phyloP scores from a whole-genome alignment of 192 early-diverging fungal species.

The Irineochytrium annulatum region DNA sequence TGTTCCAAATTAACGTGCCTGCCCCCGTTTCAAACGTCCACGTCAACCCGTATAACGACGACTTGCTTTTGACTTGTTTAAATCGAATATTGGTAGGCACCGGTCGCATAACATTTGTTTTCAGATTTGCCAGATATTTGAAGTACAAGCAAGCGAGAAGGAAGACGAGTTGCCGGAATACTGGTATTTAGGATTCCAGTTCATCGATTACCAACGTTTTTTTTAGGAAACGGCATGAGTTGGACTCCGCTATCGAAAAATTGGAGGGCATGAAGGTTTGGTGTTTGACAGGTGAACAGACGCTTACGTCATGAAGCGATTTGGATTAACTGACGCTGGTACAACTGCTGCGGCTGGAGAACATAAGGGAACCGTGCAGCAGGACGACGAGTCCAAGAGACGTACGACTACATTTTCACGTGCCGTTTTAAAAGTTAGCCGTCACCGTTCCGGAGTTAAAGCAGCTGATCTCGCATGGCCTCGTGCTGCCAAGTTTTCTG shows the following conservation, averaged over 20 bases:
- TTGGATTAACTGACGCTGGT: too few species aligned
- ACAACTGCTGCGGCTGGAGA: too few species aligned
- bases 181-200: slow-evolving; percentile 26
- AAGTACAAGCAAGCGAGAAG: slow-evolving; percentile 36
- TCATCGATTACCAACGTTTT: neutral
- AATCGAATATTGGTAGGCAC: slow-evolving; percentile 42
- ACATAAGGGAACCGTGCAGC: too few species aligned
- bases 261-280: neutral
- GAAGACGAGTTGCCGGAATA: slow-evolving; percentile 48
- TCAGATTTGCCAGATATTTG: slow-evolving; percentile 31
- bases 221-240: slow-evolving; percentile 1
- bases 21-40: slow-evolving; percentile 32
- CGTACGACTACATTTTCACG: slow-evolving; percentile 4
- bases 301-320: too few species aligned
- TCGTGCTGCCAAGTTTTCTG: slow-evolving; percentile 41
- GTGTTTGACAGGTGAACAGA: too few species aligned
- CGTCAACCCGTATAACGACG: slow-evolving; percentile 25
- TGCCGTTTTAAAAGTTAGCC: slow-evolving; percentile 2
- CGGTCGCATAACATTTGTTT: neutral
- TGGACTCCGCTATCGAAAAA: neutral
- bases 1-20: slow-evolving; percentile 61
- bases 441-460: slow-evolving; percentile 44
- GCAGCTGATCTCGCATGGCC: slow-evolving; percentile 50
- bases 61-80: slow-evolving; percentile 37
- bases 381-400: slow-evolving; percentile 8